Evolutionary conservation across 495 filamentous ascomycete species (phyloP).

Genomic region (Neurospora sp.): DNA sequence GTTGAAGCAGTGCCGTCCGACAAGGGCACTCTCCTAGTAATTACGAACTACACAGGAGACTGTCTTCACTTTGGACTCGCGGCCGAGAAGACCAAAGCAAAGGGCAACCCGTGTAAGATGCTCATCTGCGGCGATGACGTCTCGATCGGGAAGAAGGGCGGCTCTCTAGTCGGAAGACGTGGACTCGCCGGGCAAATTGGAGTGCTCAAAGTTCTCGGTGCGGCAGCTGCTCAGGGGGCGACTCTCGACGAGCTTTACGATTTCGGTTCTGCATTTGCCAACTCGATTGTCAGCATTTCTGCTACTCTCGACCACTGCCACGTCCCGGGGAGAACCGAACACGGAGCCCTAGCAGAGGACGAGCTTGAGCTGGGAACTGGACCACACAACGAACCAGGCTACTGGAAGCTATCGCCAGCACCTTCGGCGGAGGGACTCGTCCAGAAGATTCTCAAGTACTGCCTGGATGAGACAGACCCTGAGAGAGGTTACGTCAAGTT

Average conservation of each 20-base stretch:
- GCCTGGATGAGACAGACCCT: conserved; percentile 44
- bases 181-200: conserved; percentile 46
- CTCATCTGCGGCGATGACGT: conserved; percentile 53
- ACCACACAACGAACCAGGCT: conserved; percentile 53
- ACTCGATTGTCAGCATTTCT: conserved; percentile 48
- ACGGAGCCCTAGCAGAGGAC: conserved; percentile 36
- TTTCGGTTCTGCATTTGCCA: conserved; percentile 42
- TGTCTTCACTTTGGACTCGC: conserved; percentile 55
- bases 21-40: conserved; percentile 48
- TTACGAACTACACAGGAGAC: conserved; percentile 59
- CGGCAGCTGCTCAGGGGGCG: conserved; percentile 32
- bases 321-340: conserved; percentile 48
- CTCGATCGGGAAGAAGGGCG: conserved; percentile 44
- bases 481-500: conserved; percentile 51
- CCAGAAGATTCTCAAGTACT: conserved; percentile 40
- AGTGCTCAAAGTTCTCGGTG: conserved; percentile 30
- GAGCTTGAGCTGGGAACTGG: conserved; percentile 49
- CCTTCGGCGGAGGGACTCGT: conserved; percentile 44
- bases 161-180: conserved; percentile 45
- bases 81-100: conserved; percentile 48
- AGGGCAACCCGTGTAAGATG: conserved; percentile 42
- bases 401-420: conserved; percentile 44
- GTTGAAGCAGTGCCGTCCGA: conserved; percentile 46
- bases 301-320: conserved; percentile 54
- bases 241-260: conserved; percentile 46